Evolutionary conservation across 495 filamentous ascomycete species (phyloP), one percentile per base, ranked within the genome.

Genomic region (Tuber brumale): DNA sequence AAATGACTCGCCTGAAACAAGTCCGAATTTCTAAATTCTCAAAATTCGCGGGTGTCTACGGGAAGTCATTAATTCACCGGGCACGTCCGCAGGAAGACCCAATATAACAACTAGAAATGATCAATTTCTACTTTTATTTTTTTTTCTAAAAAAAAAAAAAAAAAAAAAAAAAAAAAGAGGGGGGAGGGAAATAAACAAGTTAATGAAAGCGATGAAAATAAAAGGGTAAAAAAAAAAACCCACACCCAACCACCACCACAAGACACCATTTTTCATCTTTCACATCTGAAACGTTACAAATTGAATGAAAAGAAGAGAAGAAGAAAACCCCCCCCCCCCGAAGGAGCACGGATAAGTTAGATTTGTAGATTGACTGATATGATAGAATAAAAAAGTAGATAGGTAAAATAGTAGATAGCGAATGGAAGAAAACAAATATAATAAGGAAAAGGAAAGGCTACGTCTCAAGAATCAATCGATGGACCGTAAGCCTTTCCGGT

Each of bases 391-490:
- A 66, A 66, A 66, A 66, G 57, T 66, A 66, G 35, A 35, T 66
- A 66, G 57, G 35, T 66, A 66, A 27, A 31, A 61, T 61, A 31
- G 51, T 27, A 61, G 10, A 61, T 61, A 61, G 27, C 51, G 51
- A 61, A 61, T n/a, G 51, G 3, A 27, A 61, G 51, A 61, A 61
- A 61, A 10, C n/a, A 31, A 57, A 61, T 14, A 66, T 66, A 66
- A 66, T 66, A 66, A 66, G 27, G 27, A 3, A 61, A 61, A 35
- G 27, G 57, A 27, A 61, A 66, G 57, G 57, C 31, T 66, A 18
- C 27, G 57, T 35, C 27, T 66, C 57, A 66, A 66, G 57, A 66
- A 66, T 66, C 57, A 66, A 66, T 66, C 31, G 57, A 66, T 27
- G 14, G 12, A 31, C 23, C n/a, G n/a, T 16, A 61, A 61, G 51